Percentiles rank a stretch among this genome's conserved stretches.
These are phyloP conservation scores for Nicotiana paniculata DNA, from an alignment of 257 asterid genomes.

Conservation along the genomic window DNA sequence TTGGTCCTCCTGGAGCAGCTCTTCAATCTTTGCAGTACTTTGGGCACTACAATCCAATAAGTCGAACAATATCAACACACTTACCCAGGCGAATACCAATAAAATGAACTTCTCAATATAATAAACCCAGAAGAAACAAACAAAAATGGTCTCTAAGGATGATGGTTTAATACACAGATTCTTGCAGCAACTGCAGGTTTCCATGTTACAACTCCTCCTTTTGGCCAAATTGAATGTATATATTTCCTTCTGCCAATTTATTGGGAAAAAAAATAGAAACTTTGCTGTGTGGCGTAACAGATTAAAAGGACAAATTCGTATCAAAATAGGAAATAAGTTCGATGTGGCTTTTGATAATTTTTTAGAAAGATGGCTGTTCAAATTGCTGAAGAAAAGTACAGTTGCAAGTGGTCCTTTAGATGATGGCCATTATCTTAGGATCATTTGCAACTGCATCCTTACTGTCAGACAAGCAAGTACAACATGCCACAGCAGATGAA, in stretches of 20 bases:
- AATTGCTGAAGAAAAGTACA: neutral
- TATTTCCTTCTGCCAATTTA: neutral
- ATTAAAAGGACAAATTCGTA: neutral
- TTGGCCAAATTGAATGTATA: neutral
- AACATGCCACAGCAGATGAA: neutral
- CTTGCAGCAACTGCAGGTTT: neutral
- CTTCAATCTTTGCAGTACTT: constrained; percentile 73
- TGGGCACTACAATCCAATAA: constrained; percentile 39
- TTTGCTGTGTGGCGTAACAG: neutral
- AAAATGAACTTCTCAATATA: neutral
- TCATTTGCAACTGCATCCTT: neutral
- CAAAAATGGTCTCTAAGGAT: neutral
- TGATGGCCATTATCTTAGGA: neutral
- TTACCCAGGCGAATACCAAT: neutral
- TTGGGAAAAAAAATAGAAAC: neutral
- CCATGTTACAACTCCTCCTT: neutral
- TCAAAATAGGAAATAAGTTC: neutral
- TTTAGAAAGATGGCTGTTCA: neutral
- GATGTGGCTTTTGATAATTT: neutral
- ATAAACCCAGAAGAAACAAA: neutral
- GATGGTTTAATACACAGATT: neutral
- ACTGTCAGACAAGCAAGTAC: neutral
- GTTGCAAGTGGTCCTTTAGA: neutral
- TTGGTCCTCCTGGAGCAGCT: constrained; percentile 82
- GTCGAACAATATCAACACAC: constrained; percentile 10